phyloP scores from a whole-genome alignment of 2,329 filamentous ascomycete genomes.

The Arthrobotrys pseudoclavata region DNA sequence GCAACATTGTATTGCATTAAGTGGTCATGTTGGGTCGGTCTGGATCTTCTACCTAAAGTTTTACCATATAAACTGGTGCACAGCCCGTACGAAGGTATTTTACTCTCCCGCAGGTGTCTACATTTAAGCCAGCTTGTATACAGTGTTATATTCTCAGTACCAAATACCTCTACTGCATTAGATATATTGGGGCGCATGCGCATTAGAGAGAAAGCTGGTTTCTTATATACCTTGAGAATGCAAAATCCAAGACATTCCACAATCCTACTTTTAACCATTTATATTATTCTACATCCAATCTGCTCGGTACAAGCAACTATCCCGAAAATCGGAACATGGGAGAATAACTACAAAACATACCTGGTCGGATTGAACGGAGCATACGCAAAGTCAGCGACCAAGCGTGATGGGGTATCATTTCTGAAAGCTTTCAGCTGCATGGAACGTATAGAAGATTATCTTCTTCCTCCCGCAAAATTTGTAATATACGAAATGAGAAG shows the following conservation, averaged over 20 bases:
- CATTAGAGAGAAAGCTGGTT: too few relatives aligned
- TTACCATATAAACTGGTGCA: too few relatives aligned
- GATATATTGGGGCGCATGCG: too few relatives aligned
- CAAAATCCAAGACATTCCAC: not conserved
- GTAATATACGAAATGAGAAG: conserved; percentile 18
- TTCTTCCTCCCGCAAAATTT: conserved; percentile 6
- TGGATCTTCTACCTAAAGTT: too few relatives aligned
- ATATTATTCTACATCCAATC: not conserved
- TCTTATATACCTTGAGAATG: not conserved
- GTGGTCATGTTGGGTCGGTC: too few relatives aligned
- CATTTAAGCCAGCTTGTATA: too few relatives aligned
- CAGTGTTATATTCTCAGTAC: too few relatives aligned
- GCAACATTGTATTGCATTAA: too few relatives aligned
- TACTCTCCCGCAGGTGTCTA: too few relatives aligned
- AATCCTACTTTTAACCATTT: not conserved
- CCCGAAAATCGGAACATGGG: conserved; percentile 2
- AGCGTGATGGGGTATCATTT: not conserved
- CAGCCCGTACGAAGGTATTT: too few relatives aligned
- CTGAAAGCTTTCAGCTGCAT: not conserved
- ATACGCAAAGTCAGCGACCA: not conserved
- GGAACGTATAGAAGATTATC: not conserved
- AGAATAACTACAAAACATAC: conserved; percentile 4
- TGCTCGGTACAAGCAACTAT: not conserved
- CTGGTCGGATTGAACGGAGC: not conserved
- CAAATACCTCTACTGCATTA: too few relatives aligned